phyloP scores from a whole-genome alignment of 768 basidiomycete genomes.

The Serendipita vermifera region DNA sequence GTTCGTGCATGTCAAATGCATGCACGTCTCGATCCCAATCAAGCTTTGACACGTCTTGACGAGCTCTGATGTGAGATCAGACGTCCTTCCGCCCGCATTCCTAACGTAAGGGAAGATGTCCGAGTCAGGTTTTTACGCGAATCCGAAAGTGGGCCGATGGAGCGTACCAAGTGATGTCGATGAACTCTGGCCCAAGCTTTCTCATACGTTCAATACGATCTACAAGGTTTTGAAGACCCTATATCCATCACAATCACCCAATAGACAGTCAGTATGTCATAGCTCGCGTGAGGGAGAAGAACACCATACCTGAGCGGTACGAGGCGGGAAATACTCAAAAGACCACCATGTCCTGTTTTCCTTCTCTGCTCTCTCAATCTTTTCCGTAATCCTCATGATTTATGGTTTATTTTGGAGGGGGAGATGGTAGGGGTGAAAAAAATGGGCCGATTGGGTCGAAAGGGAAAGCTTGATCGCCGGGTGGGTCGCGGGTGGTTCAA shows the following conservation, averaged over 20 bases:
- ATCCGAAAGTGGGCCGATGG: no score
- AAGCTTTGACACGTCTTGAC: conserved; percentile 87
- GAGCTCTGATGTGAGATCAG: conserved; percentile 85
- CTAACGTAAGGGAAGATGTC: conserved; percentile 33
- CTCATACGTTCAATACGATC: conserved; percentile 99
- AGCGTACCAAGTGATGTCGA: conserved; percentile 93
- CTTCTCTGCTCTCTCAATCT: conserved; percentile 72
- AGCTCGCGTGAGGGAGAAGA: not conserved
- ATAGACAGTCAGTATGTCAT: not conserved
- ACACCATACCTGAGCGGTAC: conserved; percentile 74
- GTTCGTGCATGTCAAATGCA: conserved; percentile 98
- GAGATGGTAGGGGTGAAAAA: conserved; percentile 1
- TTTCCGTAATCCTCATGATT: conserved; percentile 87
- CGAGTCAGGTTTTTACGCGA: conserved; percentile 5
- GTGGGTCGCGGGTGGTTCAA: no score
- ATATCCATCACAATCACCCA: conserved; percentile 13
- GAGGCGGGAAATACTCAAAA: conserved; percentile 95
- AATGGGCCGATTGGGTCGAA: no score
- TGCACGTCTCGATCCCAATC: conserved; percentile 92
- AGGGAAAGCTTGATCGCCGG: no score
- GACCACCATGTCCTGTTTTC: conserved; percentile 94
- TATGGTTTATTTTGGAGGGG: not conserved
- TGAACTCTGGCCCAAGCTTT: conserved; percentile 86
- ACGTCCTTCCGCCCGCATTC: conserved; percentile 95
- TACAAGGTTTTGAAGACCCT: conserved; percentile 90